Evolutionary conservation across 495 filamentous ascomycete genomes (phyloP).

Genomic region (Penicillium paxilli): DNA sequence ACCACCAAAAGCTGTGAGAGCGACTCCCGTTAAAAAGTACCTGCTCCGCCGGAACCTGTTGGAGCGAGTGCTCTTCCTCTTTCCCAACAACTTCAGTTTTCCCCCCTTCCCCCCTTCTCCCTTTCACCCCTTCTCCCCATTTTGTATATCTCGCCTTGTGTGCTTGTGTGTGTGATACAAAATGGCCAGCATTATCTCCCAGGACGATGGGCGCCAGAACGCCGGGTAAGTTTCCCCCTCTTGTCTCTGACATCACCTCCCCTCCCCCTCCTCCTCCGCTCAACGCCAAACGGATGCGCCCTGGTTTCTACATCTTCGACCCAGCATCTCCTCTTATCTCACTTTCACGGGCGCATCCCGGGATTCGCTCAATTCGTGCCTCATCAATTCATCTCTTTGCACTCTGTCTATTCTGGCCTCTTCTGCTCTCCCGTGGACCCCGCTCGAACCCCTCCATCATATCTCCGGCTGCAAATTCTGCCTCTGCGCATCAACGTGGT

Average conservation of each 20-base stretch:
- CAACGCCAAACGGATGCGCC: constrained; percentile 19
- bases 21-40: constrained; percentile 36
- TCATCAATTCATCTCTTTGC: background rate
- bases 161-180: constrained; percentile 20
- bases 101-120: constrained; percentile 17
- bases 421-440: constrained; percentile 5
- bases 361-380: background rate
- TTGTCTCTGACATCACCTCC: constrained; percentile 50
- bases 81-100: constrained; percentile 18
- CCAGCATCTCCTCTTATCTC: constrained; percentile 3
- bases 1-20: constrained; percentile 23
- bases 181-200: constrained; percentile 66
- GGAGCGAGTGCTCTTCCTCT: constrained; percentile 15
- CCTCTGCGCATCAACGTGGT: constrained; percentile 1
- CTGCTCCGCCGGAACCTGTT: constrained; percentile 43
- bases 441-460: constrained; percentile 19
- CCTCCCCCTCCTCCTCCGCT: constrained; percentile 31
- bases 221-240: constrained; percentile 60
- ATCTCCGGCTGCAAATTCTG: constrained; percentile 18
- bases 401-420: background rate
- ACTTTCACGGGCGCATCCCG: background rate
- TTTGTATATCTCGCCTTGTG: constrained; percentile 9
- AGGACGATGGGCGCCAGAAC: constrained; percentile 57
- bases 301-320: constrained; percentile 14
- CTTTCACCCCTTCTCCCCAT: constrained; percentile 15